Percentiles rank a stretch among this genome's conserved stretches.
Conservation (phyloP, 2,329 filamentous ascomycete genomes). For the Alternaria brassicae region DNA sequence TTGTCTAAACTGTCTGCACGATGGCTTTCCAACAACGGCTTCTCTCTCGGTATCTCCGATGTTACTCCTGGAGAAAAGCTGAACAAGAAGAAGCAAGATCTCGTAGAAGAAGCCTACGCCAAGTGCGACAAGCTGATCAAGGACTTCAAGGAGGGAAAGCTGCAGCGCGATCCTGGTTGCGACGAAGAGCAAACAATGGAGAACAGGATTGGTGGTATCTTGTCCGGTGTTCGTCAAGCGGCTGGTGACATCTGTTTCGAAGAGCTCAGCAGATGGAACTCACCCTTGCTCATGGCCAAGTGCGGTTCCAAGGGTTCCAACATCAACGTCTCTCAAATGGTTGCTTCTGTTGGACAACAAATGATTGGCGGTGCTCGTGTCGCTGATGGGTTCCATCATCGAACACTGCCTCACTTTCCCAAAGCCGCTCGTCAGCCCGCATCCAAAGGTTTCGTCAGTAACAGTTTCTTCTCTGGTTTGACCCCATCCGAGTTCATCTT, state of each 20-base stretch:
- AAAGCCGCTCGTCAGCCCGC: slow-evolving; percentile 92
- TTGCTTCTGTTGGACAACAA: slow-evolving; percentile 94
- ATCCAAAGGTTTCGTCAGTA: slow-evolving; percentile 94
- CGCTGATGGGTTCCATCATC: slow-evolving; percentile 93
- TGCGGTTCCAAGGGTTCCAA: slow-evolving; percentile 96
- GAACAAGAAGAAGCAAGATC: slow-evolving; percentile 72
- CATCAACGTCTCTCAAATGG: slow-evolving; percentile 99
- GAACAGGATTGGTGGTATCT: slow-evolving; percentile 86
- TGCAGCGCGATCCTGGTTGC: slow-evolving; percentile 87
- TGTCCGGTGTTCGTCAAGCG: slow-evolving; percentile 89
- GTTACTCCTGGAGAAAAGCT: slow-evolving; percentile 82
- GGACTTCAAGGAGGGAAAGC: slow-evolving; percentile 77
- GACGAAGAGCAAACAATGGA: slow-evolving; percentile 92
- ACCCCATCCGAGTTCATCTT: slow-evolving; percentile 94
- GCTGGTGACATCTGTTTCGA: slow-evolving; percentile 91
- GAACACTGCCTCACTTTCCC: slow-evolving; percentile 91
- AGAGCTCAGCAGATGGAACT: slow-evolving; percentile 88
- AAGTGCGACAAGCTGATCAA: slow-evolving; percentile 85
- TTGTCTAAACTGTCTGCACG: slow-evolving; percentile 89
- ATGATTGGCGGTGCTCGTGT: slow-evolving; percentile 96
- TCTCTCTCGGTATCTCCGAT: slow-evolving; percentile 95
- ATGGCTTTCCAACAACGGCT: slow-evolving; percentile 87
- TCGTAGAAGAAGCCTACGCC: slow-evolving; percentile 80
- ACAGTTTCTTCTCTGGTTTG: slow-evolving; percentile 95
- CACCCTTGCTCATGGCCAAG: slow-evolving; percentile 94